phyloP scores from a whole-genome alignment of 2,329 filamentous ascomycete species.

The Pseudogymnoascus pannorum region DNA sequence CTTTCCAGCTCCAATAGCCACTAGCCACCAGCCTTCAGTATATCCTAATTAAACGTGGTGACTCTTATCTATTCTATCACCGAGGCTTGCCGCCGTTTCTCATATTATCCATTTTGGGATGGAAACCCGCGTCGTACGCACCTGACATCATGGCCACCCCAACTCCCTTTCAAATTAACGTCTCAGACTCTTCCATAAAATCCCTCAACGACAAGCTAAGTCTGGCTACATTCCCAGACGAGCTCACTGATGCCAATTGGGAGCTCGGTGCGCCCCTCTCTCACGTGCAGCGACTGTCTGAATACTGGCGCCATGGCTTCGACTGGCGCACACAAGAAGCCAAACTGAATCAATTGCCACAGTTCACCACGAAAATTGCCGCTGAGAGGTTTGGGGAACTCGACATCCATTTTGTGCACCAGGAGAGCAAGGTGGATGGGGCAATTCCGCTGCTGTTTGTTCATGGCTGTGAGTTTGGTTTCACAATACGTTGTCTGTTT shows the following conservation, averaged over 20 bases:
- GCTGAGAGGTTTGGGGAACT: conserved; percentile 49
- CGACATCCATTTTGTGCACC: conserved; percentile 57
- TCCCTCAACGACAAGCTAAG: conserved; percentile 7
- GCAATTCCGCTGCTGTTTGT: conserved; percentile 59
- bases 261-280: conserved; percentile 12
- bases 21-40: not conserved
- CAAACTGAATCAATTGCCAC: conserved; percentile 21
- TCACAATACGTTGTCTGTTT: not conserved
- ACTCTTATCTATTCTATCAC: not conserved
- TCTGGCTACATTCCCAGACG: conserved; percentile 13
- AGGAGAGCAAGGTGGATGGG: conserved; percentile 40
- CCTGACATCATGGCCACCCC: not conserved
- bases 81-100: not conserved
- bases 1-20: not conserved
- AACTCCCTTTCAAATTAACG: conserved; percentile 9
- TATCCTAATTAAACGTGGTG: not conserved
- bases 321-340: conserved; percentile 22
- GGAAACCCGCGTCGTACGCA: not conserved
- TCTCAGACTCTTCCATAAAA: conserved; percentile 10
- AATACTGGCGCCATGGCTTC: conserved; percentile 21
- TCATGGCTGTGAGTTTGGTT: conserved; percentile 45
- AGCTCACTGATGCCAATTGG: conserved; percentile 13
- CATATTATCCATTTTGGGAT: not conserved
- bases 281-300: conserved; percentile 11
- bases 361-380: conserved; percentile 33